These are phyloP conservation scores for Serendipita indica DNA, from an alignment of 768 basidiomycete genomes.

Conservation along the genomic window DNA sequence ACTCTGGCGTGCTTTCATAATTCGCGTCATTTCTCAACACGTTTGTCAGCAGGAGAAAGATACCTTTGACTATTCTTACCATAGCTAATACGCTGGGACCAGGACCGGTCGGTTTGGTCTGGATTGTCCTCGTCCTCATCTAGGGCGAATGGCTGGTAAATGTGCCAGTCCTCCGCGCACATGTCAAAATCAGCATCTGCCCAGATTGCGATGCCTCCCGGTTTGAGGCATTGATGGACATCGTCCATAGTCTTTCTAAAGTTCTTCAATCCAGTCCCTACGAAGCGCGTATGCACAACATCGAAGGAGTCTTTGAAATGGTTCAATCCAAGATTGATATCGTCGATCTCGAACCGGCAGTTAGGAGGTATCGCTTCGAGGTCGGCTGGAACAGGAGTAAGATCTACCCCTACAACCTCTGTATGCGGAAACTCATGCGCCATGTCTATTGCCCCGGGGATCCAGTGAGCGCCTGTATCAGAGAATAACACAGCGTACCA, in stretches of 20 bases:
- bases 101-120: not conserved
- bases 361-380: not conserved
- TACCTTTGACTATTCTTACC: not conserved
- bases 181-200: not conserved
- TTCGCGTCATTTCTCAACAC: not conserved
- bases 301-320: constrained; percentile 7
- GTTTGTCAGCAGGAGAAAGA: not conserved
- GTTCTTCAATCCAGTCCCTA: not conserved
- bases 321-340: not conserved
- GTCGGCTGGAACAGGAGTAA: not conserved
- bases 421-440: not conserved
- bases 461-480: not conserved
- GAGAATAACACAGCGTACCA: not conserved
- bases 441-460: not conserved
- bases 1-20: not conserved
- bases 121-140: not conserved
- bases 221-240: not conserved
- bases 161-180: not conserved
- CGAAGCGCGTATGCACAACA: not conserved
- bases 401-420: not conserved
- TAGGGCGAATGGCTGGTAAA: not conserved
- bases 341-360: constrained; percentile 1
- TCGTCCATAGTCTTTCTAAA: not conserved
- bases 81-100: constrained; percentile 5
- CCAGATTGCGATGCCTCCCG: not conserved